These are phyloP conservation scores for Trichosporon sp. DNA, from an alignment of 1,284 basidiomycete genomes.

Conservation along the genomic window DNA sequence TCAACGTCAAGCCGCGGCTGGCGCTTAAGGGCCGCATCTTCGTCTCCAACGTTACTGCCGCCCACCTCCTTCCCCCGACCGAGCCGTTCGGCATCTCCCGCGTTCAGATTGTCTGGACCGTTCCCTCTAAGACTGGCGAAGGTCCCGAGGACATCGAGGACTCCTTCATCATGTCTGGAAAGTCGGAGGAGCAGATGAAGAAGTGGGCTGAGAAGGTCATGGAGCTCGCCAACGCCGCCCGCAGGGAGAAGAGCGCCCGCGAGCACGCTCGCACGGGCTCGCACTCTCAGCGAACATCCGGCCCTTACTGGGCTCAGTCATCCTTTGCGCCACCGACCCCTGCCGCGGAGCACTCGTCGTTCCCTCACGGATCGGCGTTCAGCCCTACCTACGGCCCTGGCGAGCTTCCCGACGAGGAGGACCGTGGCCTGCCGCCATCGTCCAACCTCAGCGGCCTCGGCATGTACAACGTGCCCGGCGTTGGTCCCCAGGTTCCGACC, in stretches of 20 bases:
- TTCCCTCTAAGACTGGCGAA: constrained; percentile 40
- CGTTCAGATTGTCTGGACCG: constrained; percentile 50
- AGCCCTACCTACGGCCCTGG: constrained; percentile 13
- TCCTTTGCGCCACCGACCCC: constrained; percentile 50
- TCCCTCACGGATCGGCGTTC: constrained; percentile 21
- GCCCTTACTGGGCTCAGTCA: constrained; percentile 39
- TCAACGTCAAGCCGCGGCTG: constrained; percentile 71
- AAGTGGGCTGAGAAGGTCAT: constrained; percentile 90
- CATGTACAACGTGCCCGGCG: constrained; percentile 57
- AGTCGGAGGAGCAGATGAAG: constrained; percentile 86
- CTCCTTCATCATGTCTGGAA: constrained; percentile 90
- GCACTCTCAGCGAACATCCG: constrained; percentile 33
- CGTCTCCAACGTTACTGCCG: constrained; percentile 83
- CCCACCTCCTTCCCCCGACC: constrained; percentile 59
- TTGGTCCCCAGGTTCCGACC: constrained; percentile 51
- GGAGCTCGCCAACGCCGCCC: constrained; percentile 70
- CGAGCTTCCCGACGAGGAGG: constrained; percentile 40
- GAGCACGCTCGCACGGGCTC: constrained; percentile 36
- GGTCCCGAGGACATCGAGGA: constrained; percentile 61
- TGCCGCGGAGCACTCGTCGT: constrained; percentile 41
- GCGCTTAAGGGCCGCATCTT: constrained; percentile 97
- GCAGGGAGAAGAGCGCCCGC: constrained; percentile 59
- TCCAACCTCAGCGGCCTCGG: constrained; percentile 59
- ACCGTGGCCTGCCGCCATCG: constrained; percentile 29
- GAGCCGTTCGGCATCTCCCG: constrained; percentile 40